Evolutionary conservation across 257 asterid genomes (phyloP), one percentile per base, ranked within the genome.

Genomic region (Leonotis leonurus): DNA sequence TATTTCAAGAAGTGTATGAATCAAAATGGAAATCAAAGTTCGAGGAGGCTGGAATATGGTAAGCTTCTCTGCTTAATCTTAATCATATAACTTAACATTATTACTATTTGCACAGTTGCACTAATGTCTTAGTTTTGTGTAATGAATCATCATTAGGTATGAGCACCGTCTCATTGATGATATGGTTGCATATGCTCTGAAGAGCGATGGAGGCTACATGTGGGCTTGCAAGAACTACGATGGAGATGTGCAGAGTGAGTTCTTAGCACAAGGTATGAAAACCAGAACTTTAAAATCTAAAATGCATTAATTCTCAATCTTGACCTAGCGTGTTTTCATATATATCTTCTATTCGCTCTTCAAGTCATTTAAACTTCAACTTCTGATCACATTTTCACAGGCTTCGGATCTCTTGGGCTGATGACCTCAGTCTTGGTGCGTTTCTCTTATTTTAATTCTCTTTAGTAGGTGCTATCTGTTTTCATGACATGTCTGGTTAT

Each of bases 221-320:
- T 93, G 99, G 99, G 99, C 99, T 64, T 93, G 99, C 83, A 93
- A 89, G 83, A 93, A 93, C 86, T 93, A 93, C 53, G 99, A 93
- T 67, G 99, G 99, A 32, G 97, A 93, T 71, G 99, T 93, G 55
- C 97, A 93, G 78, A 93, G 99, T 82, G 99, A 93, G 80, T 89
- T 93, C 83, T 74, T 93, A 46, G 99, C 99, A 37, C 99, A 93
- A 85, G 99, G 99, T 85, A 75, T 45, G 58, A 0, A 3, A 36
- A 51, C 37, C 46, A 40, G 60, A 49, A 43, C 46, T 39, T 13
- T 24, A 37, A 54, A 29, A 32, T 51, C 67, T 33, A 16, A 7
- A 22, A 26, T 54, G 53, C 70, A 20, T 29, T 14, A 22, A 10
- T 29, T 40, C 27, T 21, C 10, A n/a, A n/a, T n/a, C n/a, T n/a